These are phyloP conservation scores for Hymenoscyphus infarciens DNA, from an alignment of 2,329 filamentous ascomycete genomes.

Conservation along the genomic window DNA sequence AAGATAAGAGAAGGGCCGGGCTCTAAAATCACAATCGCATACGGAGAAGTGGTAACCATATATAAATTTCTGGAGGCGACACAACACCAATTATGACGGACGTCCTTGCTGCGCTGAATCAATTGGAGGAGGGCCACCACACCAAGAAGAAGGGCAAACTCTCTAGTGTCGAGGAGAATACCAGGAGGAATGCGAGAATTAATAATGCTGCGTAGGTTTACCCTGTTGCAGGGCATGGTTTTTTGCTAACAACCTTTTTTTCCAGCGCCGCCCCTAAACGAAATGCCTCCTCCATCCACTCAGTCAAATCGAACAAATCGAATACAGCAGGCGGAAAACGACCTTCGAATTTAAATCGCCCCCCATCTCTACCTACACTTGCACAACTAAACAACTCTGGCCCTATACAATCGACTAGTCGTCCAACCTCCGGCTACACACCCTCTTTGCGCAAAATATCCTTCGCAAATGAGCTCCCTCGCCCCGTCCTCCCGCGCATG, in stretches of 20 bases:
- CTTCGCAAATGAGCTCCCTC: slow-evolving; percentile 22
- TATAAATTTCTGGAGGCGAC: background rate
- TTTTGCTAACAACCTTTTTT: background rate
- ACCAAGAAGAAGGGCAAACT: slow-evolving; percentile 3
- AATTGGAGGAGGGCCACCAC: slow-evolving; percentile 5
- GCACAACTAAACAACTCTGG: background rate
- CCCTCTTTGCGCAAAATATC: slow-evolving; percentile 25
- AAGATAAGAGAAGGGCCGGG: slow-evolving; percentile 1
- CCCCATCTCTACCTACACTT: background rate
- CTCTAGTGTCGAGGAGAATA: slow-evolving; percentile 4
- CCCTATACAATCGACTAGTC: background rate
- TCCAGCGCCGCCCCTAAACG: background rate
- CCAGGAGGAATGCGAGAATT: slow-evolving; percentile 3
- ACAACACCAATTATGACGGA: slow-evolving; percentile 3
- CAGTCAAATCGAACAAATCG: background rate
- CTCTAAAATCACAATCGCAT: background rate
- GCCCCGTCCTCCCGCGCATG: slow-evolving; percentile 24
- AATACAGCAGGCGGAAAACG: slow-evolving; percentile 5
- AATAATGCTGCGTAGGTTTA: slow-evolving; percentile 5
- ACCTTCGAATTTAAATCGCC: background rate
- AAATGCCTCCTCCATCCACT: background rate
- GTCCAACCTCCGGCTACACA: slow-evolving; percentile 2
- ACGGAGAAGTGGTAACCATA: background rate
- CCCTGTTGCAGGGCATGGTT: background rate
- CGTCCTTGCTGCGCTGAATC: slow-evolving; percentile 7